Evolutionary conservation across 192 early-diverging fungal genomes (phyloP).

Genomic region (Coemansia sp.): DNA sequence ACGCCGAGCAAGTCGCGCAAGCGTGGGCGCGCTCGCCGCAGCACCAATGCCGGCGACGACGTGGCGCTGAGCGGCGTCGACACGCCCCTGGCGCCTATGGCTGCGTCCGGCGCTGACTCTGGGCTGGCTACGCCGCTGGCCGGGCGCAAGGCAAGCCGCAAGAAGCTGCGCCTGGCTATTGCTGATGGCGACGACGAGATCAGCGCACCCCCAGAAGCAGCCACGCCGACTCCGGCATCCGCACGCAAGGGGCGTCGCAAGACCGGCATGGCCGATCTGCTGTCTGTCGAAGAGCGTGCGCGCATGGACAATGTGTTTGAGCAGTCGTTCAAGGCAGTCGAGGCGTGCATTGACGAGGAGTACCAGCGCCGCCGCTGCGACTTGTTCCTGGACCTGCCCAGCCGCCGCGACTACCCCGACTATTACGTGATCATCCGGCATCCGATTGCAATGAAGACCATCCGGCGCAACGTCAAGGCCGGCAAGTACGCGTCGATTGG

Average conservation of each 20-base stretch:
- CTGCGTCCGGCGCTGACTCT: constrained; percentile 5
- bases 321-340: constrained; percentile 35
- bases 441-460: constrained; percentile 90
- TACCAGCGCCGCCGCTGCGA: constrained; percentile 64
- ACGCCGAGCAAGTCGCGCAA: constrained; percentile 17
- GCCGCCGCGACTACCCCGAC: constrained; percentile 75
- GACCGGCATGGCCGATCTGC: constrained; percentile 36
- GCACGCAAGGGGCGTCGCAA: constrained; percentile 41
- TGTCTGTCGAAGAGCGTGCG: constrained; percentile 36
- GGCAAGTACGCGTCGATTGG: constrained; percentile 65
- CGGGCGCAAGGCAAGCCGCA: constrained; percentile 17
- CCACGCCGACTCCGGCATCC: constrained; percentile 11
- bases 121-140: constrained; percentile 22
- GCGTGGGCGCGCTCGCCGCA: constrained; percentile 15
- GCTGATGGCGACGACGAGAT: constrained; percentile 21
- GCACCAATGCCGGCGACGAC: background rate
- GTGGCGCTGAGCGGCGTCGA: constrained; percentile 9
- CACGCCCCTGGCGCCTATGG: constrained; percentile 12
- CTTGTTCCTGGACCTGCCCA: constrained; percentile 79
- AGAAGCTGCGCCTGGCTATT: constrained; percentile 18
- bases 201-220: background rate
- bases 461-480: constrained; percentile 73
- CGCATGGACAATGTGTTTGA: constrained; percentile 35
- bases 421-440: constrained; percentile 90
- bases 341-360: constrained; percentile 35